Evolutionary conservation across 192 early-diverging fungal genomes (phyloP).

Genomic region (Allomyces arbusculus): DNA sequence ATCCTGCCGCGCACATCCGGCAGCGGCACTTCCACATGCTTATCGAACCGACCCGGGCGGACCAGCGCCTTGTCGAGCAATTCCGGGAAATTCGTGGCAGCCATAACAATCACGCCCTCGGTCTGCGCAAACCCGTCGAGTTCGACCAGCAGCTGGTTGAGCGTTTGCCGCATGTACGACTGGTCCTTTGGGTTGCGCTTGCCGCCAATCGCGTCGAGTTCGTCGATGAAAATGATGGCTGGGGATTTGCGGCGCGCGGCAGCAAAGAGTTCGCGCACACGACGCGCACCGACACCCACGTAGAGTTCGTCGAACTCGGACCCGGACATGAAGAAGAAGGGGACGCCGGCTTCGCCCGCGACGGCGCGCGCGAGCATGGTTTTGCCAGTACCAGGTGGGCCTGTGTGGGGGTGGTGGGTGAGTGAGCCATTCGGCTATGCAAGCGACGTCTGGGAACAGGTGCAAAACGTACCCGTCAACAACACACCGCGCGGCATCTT

Average conservation of each 20-base stretch:
- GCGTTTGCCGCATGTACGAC: conserved; percentile 90
- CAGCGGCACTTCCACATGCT: conserved; percentile 75
- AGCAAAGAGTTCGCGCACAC: conserved; percentile 67
- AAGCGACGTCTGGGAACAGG: too few relatives aligned
- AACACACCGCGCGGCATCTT: conserved; percentile 84
- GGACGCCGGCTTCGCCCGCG: conserved; percentile 91
- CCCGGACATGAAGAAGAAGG: conserved; percentile 98
- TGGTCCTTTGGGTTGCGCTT: conserved; percentile 86
- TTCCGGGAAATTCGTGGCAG: conserved; percentile 95
- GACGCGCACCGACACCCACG: conserved; percentile 16
- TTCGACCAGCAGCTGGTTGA: conserved; percentile 97
- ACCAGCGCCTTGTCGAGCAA: conserved; percentile 90
- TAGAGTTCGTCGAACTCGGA: conserved; percentile 92
- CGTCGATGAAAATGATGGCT: conserved; percentile 95
- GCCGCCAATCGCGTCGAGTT: conserved; percentile 92
- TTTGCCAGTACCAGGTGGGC: conserved; percentile 94
- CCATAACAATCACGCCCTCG: conserved; percentile 95
- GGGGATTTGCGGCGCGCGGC: conserved; percentile 57
- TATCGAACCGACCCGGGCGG: conserved; percentile 93
- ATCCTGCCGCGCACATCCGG: conserved; percentile 93
- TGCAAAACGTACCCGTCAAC: conserved; percentile 40
- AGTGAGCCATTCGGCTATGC: too few relatives aligned
- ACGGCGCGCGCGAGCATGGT: conserved; percentile 91
- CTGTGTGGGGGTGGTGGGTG: too few relatives aligned
- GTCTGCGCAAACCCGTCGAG: conserved; percentile 94